Evolutionary conservation across 495 filamentous ascomycete species (phyloP), one percentile per base, ranked within the genome.

Genomic region (Melanomma pulvis-pyrius): DNA sequence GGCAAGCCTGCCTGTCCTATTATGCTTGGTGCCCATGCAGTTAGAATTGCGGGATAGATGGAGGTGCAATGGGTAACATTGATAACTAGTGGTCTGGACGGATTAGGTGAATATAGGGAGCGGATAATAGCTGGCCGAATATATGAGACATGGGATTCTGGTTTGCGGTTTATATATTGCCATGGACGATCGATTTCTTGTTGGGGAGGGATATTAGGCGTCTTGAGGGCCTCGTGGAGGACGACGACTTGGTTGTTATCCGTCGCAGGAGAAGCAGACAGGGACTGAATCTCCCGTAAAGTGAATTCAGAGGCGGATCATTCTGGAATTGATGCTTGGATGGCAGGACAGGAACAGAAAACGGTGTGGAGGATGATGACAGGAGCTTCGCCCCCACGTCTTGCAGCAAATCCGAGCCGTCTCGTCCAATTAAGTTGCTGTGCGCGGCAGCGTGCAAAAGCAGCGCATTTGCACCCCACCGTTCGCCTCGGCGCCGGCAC

Each of bases 131-230:
- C 36, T n/a, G 28, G 56, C 56, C 36, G 56, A 19, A 59, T 5
- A 24, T 29, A 24, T 22, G 19, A 41, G 54, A 41, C 32, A 58
- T 58, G 54, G 54, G 13, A 58, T 58, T 58, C 54, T 58, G 29
- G 36, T 26, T 28, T 32, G 41, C 21, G 26, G 24, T 59, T 46
- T 21, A 13, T 32, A 59, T 48, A 41, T 41, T 25, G 22, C 2
- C 4, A 17, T 44, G 30, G 39, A 17, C 34, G 30, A 57, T 32
- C 15, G 22, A 25, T 3, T 57, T 28, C 3, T 19, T 2, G 13
- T 44, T 39, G 32, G 54, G 34, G 22, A 44, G 48, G 11, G 34
- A 32, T 44, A 44, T 44, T 44, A 57, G 17, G 54, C 30, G 54
- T 57, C 22, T 28, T 12, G 30, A 24, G 13, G 41, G 22, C 22